These are phyloP conservation scores for Lactarius hatsudake DNA, from an alignment of 768 basidiomycete genomes.

Conservation along the genomic window DNA sequence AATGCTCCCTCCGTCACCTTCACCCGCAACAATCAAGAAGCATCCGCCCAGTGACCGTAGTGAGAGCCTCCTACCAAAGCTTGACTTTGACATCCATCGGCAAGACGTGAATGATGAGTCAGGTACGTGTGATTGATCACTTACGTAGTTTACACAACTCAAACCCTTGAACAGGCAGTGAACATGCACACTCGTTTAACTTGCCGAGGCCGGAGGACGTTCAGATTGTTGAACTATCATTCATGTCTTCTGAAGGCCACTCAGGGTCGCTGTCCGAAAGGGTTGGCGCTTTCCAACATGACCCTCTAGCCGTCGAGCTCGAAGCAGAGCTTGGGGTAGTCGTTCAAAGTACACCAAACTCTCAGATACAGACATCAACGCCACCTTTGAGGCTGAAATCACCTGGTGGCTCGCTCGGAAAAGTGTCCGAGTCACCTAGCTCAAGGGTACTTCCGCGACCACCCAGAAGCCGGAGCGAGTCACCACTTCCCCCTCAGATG, in stretches of 20 bases:
- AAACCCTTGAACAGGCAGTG: slow-evolving; percentile 28
- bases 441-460: slow-evolving; percentile 25
- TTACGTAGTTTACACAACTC: slow-evolving; percentile 2
- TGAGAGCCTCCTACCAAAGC: slow-evolving; percentile 38
- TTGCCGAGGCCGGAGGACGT: slow-evolving; percentile 32
- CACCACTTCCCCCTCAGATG: slow-evolving; percentile 9
- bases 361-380: slow-evolving; percentile 21
- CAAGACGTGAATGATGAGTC: not conserved
- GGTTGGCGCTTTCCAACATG: slow-evolving; percentile 36
- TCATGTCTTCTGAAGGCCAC: slow-evolving; percentile 29
- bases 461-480: slow-evolving; percentile 22
- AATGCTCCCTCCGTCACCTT: slow-evolving; percentile 51
- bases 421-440: slow-evolving; percentile 8
- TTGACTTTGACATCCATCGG: slow-evolving; percentile 31
- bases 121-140: slow-evolving; percentile 10
- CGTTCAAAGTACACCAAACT: slow-evolving; percentile 14
- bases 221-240: slow-evolving; percentile 32
- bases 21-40: slow-evolving; percentile 37
- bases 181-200: slow-evolving; percentile 33
- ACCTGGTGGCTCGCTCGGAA: slow-evolving; percentile 9
- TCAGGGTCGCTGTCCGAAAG: slow-evolving; percentile 25
- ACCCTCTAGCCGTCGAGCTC: slow-evolving; percentile 38
- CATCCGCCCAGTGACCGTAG: slow-evolving; percentile 23
- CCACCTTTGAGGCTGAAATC: slow-evolving; percentile 21
- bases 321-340: slow-evolving; percentile 25